Conservation (phyloP, 2,329 filamentous ascomycete genomes). For the Penicillium expansum region DNA sequence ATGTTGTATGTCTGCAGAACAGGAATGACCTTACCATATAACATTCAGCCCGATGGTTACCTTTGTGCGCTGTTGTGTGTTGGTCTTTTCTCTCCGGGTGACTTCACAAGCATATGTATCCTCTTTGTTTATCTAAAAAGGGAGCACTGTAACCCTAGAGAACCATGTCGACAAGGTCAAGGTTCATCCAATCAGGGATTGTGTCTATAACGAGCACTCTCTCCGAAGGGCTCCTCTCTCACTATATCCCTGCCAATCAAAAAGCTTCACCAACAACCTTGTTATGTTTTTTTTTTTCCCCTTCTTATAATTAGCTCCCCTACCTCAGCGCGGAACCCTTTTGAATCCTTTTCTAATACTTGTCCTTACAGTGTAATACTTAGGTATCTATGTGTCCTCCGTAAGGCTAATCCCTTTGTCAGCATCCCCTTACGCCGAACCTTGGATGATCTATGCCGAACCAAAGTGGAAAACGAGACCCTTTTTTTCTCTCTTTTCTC, state of each 20-base stretch:
- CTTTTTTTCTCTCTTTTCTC: conserved; percentile 1
- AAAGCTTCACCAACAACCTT: not conserved
- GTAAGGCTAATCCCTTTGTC: not conserved
- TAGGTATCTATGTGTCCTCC: too few species aligned
- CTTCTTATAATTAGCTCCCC: conserved; percentile 3
- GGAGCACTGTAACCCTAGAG: conserved; percentile 3
- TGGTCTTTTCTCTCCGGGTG: not conserved
- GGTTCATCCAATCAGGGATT: conserved; percentile 2
- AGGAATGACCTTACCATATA: not conserved
- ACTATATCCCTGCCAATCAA: conserved; percentile 7
- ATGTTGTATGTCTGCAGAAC: not conserved
- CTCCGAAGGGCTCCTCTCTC: conserved; percentile 5
- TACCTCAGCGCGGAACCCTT: not conserved
- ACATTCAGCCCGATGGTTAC: not conserved
- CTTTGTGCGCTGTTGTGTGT: not conserved
- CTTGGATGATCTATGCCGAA: not conserved
- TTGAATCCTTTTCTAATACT: not conserved
- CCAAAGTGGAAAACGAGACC: not conserved
- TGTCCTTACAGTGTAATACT: not conserved
- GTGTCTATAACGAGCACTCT: conserved; percentile 2
- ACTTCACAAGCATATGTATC: not conserved
- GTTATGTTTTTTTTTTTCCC: not conserved
- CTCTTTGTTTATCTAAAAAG: not conserved
- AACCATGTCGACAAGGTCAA: not conserved
- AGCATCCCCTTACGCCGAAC: conserved; percentile 5